Percentiles rank a stretch among this genome's conserved stretches.
Conservation (phyloP, 1,284 basidiomycete species). For the Porodaedalea pini region DNA sequence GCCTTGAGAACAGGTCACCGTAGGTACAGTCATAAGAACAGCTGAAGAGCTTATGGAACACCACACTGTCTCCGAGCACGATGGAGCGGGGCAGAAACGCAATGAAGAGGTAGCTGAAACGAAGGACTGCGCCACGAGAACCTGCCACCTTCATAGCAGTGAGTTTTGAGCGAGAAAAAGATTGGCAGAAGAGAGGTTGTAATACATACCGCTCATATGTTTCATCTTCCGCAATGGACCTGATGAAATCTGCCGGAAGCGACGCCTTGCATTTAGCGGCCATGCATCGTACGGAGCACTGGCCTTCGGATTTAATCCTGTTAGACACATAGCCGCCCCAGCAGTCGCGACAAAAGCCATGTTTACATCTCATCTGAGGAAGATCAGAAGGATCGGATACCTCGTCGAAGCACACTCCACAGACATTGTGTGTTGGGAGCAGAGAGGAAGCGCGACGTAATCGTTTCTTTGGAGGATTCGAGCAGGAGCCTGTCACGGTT, state of each 20-base stretch:
- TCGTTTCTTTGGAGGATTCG: constrained; percentile 26
- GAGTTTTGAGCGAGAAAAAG: background rate
- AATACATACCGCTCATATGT: constrained; percentile 36
- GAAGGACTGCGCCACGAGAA: constrained; percentile 55
- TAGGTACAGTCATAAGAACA: constrained; percentile 54
- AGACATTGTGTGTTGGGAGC: constrained; percentile 29
- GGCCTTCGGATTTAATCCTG: constrained; percentile 59
- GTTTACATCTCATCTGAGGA: constrained; percentile 44
- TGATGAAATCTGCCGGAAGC: constrained; percentile 45
- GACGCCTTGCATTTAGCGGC: constrained; percentile 52
- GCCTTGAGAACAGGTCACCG: constrained; percentile 48
- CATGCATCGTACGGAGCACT: constrained; percentile 63
- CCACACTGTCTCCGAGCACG: constrained; percentile 32
- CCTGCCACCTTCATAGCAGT: constrained; percentile 42
- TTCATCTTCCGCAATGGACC: constrained; percentile 36
- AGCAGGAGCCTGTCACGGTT: constrained; percentile 9
- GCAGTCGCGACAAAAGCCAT: constrained; percentile 56
- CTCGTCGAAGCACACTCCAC: constrained; percentile 50
- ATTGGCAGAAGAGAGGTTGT: too few relatives aligned
- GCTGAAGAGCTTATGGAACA: constrained; percentile 36
- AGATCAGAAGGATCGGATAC: constrained; percentile 32
- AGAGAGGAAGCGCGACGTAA: constrained; percentile 28
- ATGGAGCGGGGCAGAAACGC: constrained; percentile 53
- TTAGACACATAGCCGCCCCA: constrained; percentile 54
- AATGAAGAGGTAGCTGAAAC: constrained; percentile 55